Evolutionary conservation across 169 alveolate genomes (phyloP).

Genomic region (Babesia divergens): DNA sequence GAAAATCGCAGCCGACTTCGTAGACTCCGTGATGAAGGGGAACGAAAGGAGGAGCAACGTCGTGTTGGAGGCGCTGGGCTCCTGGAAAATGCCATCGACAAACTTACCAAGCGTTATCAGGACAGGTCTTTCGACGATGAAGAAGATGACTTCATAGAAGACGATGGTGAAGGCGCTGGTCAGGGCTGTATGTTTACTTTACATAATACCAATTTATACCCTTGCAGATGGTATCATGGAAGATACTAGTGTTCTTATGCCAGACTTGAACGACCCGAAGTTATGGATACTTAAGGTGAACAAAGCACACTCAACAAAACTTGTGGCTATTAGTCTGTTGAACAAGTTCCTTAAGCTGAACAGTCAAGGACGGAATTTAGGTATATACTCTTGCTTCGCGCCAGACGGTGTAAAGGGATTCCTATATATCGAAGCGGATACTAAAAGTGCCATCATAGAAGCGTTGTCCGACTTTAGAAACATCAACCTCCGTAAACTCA

Average conservation of each 20-base stretch:
- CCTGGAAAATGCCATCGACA: slow-evolving; percentile 80
- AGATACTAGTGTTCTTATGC: slow-evolving; percentile 61
- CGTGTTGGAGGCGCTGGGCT: slow-evolving; percentile 82
- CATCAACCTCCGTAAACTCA: slow-evolving; percentile 69
- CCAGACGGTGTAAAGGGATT: slow-evolving; percentile 78
- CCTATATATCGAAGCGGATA: slow-evolving; percentile 82
- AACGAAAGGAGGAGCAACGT: slow-evolving; percentile 63
- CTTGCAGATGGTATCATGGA: slow-evolving; percentile 50
- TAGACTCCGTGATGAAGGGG: slow-evolving; percentile 59
- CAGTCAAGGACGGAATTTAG: slow-evolving; percentile 66
- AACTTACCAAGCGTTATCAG: slow-evolving; percentile 78
- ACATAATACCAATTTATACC: slow-evolving; percentile 7
- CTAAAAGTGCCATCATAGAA: slow-evolving; percentile 69
- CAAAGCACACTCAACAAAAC: slow-evolving; percentile 69
- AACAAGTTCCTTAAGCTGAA: slow-evolving; percentile 75
- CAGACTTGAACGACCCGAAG: slow-evolving; percentile 78
- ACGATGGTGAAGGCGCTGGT: slow-evolving; percentile 64
- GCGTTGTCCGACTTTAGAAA: slow-evolving; percentile 78
- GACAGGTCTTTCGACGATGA: slow-evolving; percentile 74
- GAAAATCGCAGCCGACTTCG: slow-evolving; percentile 67
- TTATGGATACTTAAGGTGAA: slow-evolving; percentile 79
- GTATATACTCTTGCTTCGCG: slow-evolving; percentile 78
- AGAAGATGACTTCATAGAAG: slow-evolving; percentile 61
- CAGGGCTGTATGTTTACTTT: slow-evolving; percentile 30
- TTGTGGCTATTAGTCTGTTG: slow-evolving; percentile 73